Conservation (phyloP, 805 yeast species). For the Candida multigemmis region DNA sequence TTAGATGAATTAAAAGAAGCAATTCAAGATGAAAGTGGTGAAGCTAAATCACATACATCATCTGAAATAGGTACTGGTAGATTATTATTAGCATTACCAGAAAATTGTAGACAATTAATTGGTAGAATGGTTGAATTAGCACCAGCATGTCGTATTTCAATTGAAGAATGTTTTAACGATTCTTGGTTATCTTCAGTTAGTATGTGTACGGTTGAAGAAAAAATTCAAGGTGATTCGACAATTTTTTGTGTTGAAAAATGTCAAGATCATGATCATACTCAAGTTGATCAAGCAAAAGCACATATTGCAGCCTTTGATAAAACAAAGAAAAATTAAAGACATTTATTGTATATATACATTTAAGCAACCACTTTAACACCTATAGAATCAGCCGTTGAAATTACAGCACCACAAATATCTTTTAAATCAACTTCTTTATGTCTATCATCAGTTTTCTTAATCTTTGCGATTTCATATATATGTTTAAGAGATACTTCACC, state of each 20-base stretch:
- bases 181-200: conserved; percentile 55
- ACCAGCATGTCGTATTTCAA: conserved; percentile 76
- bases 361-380: conserved; percentile 78
- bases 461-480: conserved; percentile 88
- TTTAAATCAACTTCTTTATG: conserved; percentile 65
- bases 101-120: conserved; percentile 56
- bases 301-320: conserved; percentile 90
- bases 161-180: conserved; percentile 70
- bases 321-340: conserved; percentile 55
- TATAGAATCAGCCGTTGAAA: conserved; percentile 82
- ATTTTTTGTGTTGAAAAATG: conserved; percentile 33
- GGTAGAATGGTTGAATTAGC: conserved; percentile 76
- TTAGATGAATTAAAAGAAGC: conserved; percentile 7
- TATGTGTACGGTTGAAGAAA: conserved; percentile 58
- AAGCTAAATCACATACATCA: conserved; percentile 48
- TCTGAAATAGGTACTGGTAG: conserved; percentile 65
- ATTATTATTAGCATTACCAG: conserved; percentile 60
- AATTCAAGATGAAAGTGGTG: conserved; percentile 3
- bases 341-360: no score
- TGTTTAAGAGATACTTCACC: conserved; percentile 78
- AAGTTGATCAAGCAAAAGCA: conserved; percentile 88
- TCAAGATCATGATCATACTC: conserved; percentile 70
- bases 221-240: conserved; percentile 21
- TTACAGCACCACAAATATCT: conserved; percentile 70
- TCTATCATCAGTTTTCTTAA: conserved; percentile 78